phyloP scores from a whole-genome alignment of 2,329 filamentous ascomycete genomes.

The Fusarium verrucosum region DNA sequence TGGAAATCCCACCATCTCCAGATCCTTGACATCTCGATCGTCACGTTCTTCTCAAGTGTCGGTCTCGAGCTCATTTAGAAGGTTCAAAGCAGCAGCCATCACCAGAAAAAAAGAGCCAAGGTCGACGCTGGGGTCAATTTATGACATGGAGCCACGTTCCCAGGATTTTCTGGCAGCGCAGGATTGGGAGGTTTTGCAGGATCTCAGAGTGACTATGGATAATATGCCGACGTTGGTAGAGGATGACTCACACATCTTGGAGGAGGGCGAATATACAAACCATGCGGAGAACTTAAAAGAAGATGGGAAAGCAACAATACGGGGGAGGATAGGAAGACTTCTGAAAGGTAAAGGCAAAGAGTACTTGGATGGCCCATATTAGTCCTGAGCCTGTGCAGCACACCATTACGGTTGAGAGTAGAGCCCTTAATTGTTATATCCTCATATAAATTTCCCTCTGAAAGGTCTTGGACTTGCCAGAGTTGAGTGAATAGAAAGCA shows the following conservation, averaged over 20 bases:
- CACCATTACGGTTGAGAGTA: too few relatives aligned
- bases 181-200: neutral
- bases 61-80: neutral
- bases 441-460: too few relatives aligned
- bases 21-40: neutral
- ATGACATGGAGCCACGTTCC: too few relatives aligned
- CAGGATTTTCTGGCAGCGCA: neutral
- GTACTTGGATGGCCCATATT: too few relatives aligned
- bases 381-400: too few relatives aligned
- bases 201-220: neutral
- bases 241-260: neutral
- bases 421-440: too few relatives aligned
- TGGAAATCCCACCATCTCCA: neutral
- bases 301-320: neutral
- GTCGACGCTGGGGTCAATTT: rapidly evolving
- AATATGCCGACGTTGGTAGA: neutral
- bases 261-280: neutral
- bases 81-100: neutral
- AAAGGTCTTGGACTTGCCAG: too few relatives aligned
- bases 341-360: neutral
- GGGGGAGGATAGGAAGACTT: neutral
- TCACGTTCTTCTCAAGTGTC: neutral
- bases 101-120: neutral
- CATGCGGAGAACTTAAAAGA: neutral
- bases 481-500: too few relatives aligned